Base-by-base conservation (phyloP, 768 basidiomycete genomes). In the Podaxis mareebaensis region DNA sequence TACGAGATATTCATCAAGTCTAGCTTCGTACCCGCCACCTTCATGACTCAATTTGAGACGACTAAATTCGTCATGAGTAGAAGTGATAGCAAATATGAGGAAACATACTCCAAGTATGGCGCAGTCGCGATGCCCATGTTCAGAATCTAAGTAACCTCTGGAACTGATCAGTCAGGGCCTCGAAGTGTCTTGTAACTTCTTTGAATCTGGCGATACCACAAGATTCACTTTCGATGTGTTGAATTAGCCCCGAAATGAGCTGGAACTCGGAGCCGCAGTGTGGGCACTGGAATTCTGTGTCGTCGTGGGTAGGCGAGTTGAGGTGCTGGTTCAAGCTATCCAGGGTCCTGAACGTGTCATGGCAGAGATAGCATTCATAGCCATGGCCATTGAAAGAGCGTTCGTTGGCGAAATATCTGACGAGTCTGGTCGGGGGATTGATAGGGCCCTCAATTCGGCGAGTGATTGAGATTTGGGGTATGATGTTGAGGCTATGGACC, bases 351-450 rank as follows among this genome's bases (percentile, higher is more conserved):
- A 80, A 86, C 12, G 55, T 66, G 22, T 58, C 61, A 70, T 85
- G 79, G 70, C 90, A 91, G 26, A 91, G 72, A 68, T 84, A 84
- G 72, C 89, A 91, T 72, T 91, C 88, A 70, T 78, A 91, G 4
- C 66, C 75, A 4, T 0, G 4, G 0, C 80, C 82, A 63, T 85
- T 85, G 78, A 79, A 85, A 1, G 83, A 69, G 10, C 67, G 65
- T 15, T 44, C 40, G 24, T 71, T 76, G 11, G 81, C 79, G 26
- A 66, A 71, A 67, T 76, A 77, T 36, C 57, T 69, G 26, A 70
- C 51, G 13, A 65, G 63, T 20, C 66, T 30, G 46, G 70, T 28
- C 42, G 61, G 60, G 17, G 61, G 39, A 11, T 63, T 58, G 20
- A 63, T 60, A 33, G 70, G 69, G 38, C 74, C 76, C 8, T 76